These are phyloP conservation scores for Phyllosticta citribraziliensis DNA, from an alignment of 2,329 filamentous ascomycete species.

Conservation along the genomic window DNA sequence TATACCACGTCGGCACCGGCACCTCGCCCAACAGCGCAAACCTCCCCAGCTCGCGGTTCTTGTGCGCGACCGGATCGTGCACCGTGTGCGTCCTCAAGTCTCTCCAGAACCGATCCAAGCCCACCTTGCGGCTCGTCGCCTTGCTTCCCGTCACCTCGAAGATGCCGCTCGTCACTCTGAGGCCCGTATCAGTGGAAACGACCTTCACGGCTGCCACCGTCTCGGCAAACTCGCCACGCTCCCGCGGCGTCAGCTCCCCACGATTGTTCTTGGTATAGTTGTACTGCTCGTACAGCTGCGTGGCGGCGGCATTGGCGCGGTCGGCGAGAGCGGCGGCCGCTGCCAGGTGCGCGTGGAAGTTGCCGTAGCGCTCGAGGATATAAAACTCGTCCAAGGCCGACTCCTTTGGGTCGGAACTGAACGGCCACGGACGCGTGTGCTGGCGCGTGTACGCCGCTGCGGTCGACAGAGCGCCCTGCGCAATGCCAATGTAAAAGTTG, in stretches of 20 bases:
- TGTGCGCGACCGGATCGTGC: conserved; percentile 59
- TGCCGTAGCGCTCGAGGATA: conserved; percentile 54
- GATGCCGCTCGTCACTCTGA: conserved; percentile 50
- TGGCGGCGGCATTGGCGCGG: conserved; percentile 41
- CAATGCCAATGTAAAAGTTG: conserved; percentile 57
- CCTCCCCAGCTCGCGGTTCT: conserved; percentile 52
- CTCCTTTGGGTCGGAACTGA: conserved; percentile 51
- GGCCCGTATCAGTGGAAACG: conserved; percentile 49
- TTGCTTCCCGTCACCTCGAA: conserved; percentile 56
- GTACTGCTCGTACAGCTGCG: conserved; percentile 38
- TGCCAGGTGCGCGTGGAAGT: conserved; percentile 51
- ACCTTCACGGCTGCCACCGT: conserved; percentile 55
- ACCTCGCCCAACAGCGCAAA: conserved; percentile 48
- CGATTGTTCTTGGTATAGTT: conserved; percentile 23
- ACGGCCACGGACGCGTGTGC: conserved; percentile 54
- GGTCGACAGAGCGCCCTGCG: conserved; percentile 46
- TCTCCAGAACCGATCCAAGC: conserved; percentile 56
- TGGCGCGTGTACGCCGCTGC: conserved; percentile 48
- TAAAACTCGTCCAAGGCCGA: conserved; percentile 54
- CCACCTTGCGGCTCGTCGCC: conserved; percentile 48
- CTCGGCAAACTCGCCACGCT: conserved; percentile 52
- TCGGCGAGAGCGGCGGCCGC: conserved; percentile 52
- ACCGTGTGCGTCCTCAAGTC: conserved; percentile 57
- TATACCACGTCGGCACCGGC: conserved; percentile 54
- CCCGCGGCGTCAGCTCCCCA: conserved; percentile 37